Evolutionary conservation across 495 filamentous ascomycete genomes (phyloP).

Genomic region (Tetracladium setigerum): DNA sequence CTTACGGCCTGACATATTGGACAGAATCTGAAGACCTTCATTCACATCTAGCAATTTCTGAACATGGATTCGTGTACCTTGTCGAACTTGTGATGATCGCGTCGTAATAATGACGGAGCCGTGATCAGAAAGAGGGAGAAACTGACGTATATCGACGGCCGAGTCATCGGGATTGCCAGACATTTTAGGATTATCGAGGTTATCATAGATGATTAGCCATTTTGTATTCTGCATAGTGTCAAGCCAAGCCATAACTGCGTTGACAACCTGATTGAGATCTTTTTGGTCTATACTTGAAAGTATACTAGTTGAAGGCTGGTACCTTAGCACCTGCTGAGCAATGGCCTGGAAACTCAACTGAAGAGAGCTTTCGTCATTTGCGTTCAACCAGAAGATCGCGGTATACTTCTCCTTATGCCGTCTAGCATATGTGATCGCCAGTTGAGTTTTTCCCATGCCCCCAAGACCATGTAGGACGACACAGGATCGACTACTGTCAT

Average conservation of each 20-base stretch:
- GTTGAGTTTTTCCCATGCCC: conserved; percentile 18
- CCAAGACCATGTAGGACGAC: conserved; percentile 9
- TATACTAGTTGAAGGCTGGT: conserved; percentile 6
- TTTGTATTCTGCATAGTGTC: conserved; percentile 21
- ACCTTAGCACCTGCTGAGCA: conserved; percentile 4
- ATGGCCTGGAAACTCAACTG: conserved; percentile 6
- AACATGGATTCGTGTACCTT: conserved; percentile 24
- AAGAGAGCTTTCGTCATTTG: conserved; percentile 8
- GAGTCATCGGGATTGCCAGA: neutral
- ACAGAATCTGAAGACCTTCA: conserved; percentile 27
- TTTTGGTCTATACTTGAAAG: conserved; percentile 2
- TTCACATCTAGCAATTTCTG: conserved; percentile 26
- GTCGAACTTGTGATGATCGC: conserved; percentile 12
- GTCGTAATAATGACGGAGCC: conserved; percentile 10
- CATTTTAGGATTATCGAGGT: conserved; percentile 25
- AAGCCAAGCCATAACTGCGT: conserved; percentile 7
- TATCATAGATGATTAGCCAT: conserved; percentile 36
- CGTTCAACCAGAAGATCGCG: conserved; percentile 13
- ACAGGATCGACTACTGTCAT: conserved; percentile 1
- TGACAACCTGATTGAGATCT: conserved; percentile 8
- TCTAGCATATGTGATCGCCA: conserved; percentile 6
- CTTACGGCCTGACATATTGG: conserved; percentile 23
- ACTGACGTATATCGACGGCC: conserved; percentile 7
- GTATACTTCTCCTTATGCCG: conserved; percentile 9
- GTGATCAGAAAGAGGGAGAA: conserved; percentile 6